A percentile compares a stretch with the other conserved stretches of the same genome.
These are phyloP conservation scores for Erodium texanum DNA, from an alignment of 441 rosid species.

Conservation along the genomic window DNA sequence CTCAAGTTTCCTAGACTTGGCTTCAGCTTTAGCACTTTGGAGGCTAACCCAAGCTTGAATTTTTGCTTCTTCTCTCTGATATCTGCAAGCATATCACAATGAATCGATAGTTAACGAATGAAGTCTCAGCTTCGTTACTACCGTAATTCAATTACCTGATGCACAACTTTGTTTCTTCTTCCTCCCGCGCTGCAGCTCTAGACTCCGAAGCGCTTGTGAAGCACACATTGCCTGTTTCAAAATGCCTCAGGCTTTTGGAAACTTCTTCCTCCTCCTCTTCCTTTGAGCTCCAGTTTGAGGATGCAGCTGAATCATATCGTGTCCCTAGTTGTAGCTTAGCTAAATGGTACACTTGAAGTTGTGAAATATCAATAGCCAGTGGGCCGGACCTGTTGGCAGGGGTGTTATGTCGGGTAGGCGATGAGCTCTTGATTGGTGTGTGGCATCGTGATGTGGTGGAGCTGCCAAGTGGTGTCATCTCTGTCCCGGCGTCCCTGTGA, in stretches of 20 bases:
- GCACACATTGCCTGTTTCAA: slow-evolving; percentile 41
- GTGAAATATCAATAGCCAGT: slow-evolving; percentile 49
- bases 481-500: slow-evolving; percentile 80
- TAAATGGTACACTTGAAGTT: slow-evolving; percentile 52
- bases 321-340: slow-evolving; percentile 69
- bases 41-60: slow-evolving; percentile 93
- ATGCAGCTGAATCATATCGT: slow-evolving; percentile 50
- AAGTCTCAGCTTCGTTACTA: not conserved
- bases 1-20: slow-evolving; percentile 89
- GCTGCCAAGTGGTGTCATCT: slow-evolving; percentile 90
- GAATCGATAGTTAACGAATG: not conserved
- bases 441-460: slow-evolving; percentile 68
- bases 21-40: slow-evolving; percentile 89
- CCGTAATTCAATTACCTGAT: slow-evolving; percentile 37
- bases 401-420: slow-evolving; percentile 89
- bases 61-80: slow-evolving; percentile 88
- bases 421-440: slow-evolving; percentile 55
- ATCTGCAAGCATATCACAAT: slow-evolving; percentile 32
- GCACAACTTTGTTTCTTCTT: slow-evolving; percentile 47
- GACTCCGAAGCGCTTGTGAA: slow-evolving; percentile 49
- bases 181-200: slow-evolving; percentile 26
- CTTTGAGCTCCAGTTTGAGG: slow-evolving; percentile 77
- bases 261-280: slow-evolving; percentile 91
- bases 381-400: slow-evolving; percentile 86
- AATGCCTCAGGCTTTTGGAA: slow-evolving; percentile 81